phyloP scores from a whole-genome alignment of 352 stramenopile species.

The Globisporangium echinulatum region DNA sequence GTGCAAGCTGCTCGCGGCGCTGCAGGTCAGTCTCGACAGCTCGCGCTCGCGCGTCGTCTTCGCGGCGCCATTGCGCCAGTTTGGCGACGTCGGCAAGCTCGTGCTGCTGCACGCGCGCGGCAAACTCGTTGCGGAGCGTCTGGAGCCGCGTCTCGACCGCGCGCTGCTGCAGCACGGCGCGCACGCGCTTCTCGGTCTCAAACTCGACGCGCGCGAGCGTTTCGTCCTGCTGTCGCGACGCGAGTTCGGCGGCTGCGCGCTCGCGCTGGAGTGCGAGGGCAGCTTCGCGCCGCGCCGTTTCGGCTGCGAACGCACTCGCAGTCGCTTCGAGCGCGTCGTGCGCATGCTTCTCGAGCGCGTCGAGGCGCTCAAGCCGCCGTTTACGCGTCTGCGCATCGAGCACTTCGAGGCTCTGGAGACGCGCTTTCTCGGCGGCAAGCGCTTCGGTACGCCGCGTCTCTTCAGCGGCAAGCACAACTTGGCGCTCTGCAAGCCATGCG shows the following conservation, averaged over 20 bases:
- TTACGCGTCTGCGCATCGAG: slow-evolving; percentile 66
- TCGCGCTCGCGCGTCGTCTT: slow-evolving; percentile 45
- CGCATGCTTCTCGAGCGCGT: slow-evolving; percentile 49
- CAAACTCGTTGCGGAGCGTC: slow-evolving; percentile 60
- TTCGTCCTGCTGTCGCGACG: slow-evolving; percentile 69
- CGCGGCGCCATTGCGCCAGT: slow-evolving; percentile 67
- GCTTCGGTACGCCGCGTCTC: slow-evolving; percentile 53
- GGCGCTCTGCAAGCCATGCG: slow-evolving; percentile 60
- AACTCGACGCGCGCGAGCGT: slow-evolving; percentile 66
- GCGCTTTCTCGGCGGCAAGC: slow-evolving; percentile 49
- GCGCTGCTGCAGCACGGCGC: slow-evolving; percentile 47
- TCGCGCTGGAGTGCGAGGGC: slow-evolving; percentile 53
- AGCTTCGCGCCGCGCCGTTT: slow-evolving; percentile 48
- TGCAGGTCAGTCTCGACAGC: slow-evolving; percentile 26
- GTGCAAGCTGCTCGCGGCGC: slow-evolving; percentile 32
- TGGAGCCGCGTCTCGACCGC: slow-evolving; percentile 64
- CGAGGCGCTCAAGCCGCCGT: slow-evolving; percentile 51
- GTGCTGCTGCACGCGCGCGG: slow-evolving; percentile 62
- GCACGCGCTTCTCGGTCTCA: slow-evolving; percentile 59
- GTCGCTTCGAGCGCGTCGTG: slow-evolving; percentile 60
- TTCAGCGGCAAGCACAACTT: slow-evolving; percentile 49
- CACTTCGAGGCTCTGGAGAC: slow-evolving; percentile 64
- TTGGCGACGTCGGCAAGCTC: slow-evolving; percentile 63
- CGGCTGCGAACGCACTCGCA: slow-evolving; percentile 49
- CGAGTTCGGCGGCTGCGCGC: slow-evolving; percentile 58